Base-by-base conservation (phyloP, 345 rosid genomes). In the Melaleuca quinquenervia region DNA sequence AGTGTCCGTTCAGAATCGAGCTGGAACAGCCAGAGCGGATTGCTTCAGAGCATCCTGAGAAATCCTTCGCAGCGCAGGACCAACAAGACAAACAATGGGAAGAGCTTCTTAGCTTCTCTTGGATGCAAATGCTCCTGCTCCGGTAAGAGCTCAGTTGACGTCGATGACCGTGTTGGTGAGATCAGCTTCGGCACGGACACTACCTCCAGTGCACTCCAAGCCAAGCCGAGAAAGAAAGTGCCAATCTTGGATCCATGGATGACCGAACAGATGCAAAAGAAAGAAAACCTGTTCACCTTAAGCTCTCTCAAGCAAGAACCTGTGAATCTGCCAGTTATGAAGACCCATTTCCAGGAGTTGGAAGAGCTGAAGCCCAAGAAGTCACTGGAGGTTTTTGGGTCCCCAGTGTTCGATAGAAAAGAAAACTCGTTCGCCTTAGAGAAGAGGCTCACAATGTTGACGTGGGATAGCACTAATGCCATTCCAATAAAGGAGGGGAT, bases 41-140 rank as follows among this genome's bases (percentile, higher is more conserved):
- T 93, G 44, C 87, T 93, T 85, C 90, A 87, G 84, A 83, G 74
- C 29, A 75, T 54, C 50, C 50, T 64, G 45, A 86, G 87, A 21
- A 88, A 87, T 50, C 84, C 88, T 5, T 84, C 82, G 0, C 86
- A 24, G 45, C 50, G 83, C 24, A 83, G 85, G 88, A 49, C 88
- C 83, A 80, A 86, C 55, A 91, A 90, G 87, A 86, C n/a, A 20
- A 24, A 20, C 21, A 82, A 84, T 5, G 82, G 88, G 8, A 93
- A 90, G 92, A 91, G 91, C n/a, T 92, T 96, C 82, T 91, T 96
- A 12, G 75, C 94, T 36, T 88, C 87, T 83, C 90, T 96, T 75
- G 90, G 91, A 83, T 94, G 97, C 92, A 94, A 84, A 83, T 94
- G 98, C 52, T 88, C 84, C 27, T 96, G 98, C 86, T 88, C 91